Conservation (phyloP, 768 basidiomycete species). For the Pholiota microspora region DNA sequence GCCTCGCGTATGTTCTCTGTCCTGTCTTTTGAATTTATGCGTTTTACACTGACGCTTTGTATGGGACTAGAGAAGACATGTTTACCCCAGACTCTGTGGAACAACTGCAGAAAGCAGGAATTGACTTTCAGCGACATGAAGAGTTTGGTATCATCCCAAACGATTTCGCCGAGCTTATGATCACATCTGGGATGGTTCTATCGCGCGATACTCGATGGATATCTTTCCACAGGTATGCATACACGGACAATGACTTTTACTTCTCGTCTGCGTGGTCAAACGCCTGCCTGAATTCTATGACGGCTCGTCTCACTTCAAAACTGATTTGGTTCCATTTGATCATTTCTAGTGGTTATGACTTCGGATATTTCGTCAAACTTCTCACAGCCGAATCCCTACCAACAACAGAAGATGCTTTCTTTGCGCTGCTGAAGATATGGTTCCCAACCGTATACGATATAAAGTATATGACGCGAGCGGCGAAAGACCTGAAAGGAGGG, state of each 20-base stretch:
- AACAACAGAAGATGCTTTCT: constrained; percentile 86
- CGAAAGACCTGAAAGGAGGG: constrained; percentile 83
- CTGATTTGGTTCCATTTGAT: not conserved
- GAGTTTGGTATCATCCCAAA: constrained; percentile 90
- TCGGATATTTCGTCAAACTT: constrained; percentile 96
- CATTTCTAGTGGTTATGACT: constrained; percentile 88
- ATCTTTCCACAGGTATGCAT: constrained; percentile 92
- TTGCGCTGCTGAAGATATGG: constrained; percentile 84
- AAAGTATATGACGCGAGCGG: constrained; percentile 91
- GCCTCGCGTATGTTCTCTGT: constrained; percentile 50
- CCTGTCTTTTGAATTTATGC: not conserved
- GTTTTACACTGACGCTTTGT: not conserved
- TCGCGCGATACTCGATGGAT: constrained; percentile 92
- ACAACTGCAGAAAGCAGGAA: constrained; percentile 88
- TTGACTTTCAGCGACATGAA: constrained; percentile 93
- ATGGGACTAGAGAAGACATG: constrained; percentile 82
- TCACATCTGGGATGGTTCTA: constrained; percentile 92
- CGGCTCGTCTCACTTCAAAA: not conserved
- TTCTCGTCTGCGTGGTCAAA: not conserved
- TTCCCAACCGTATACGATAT: constrained; percentile 97
- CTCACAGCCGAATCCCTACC: constrained; percentile 86
- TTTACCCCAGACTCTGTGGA: constrained; percentile 98
- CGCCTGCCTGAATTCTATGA: not conserved
- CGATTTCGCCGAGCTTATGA: constrained; percentile 95
- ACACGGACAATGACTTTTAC: not conserved